A percentile compares a stretch with the other conserved stretches of the same genome.
These are phyloP conservation scores for Tricholoma matsutake DNA, from an alignment of 768 basidiomycete genomes.

Conservation along the genomic window DNA sequence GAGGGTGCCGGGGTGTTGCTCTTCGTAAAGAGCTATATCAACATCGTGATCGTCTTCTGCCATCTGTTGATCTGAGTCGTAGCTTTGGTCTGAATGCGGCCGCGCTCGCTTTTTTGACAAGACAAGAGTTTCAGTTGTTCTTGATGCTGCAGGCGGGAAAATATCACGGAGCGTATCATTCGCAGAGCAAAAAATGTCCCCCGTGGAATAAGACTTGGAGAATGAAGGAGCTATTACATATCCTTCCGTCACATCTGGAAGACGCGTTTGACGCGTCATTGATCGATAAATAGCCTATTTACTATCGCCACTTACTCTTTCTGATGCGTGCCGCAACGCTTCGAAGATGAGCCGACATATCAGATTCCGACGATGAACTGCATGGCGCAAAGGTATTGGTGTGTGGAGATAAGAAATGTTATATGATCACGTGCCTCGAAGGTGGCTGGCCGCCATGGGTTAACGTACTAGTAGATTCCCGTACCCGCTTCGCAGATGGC, in stretches of 20 bases:
- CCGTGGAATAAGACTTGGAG: slow-evolving; percentile 37
- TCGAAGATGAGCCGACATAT: slow-evolving; percentile 52
- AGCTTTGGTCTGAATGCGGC: slow-evolving; percentile 26
- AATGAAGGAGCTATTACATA: slow-evolving; percentile 45
- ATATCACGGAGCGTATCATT: slow-evolving; percentile 55
- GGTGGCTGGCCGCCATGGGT: slow-evolving; percentile 10
- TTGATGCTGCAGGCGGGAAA: slow-evolving; percentile 20
- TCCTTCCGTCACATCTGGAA: slow-evolving; percentile 58
- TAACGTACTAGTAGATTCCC: slow-evolving; percentile 24
- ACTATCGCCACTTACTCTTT: slow-evolving; percentile 45
- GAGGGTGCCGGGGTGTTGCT: slow-evolving; percentile 13
- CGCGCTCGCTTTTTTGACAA: slow-evolving; percentile 36
- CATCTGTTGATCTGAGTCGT: slow-evolving; percentile 26
- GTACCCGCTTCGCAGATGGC: slow-evolving; percentile 24
- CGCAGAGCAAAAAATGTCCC: slow-evolving; percentile 49
- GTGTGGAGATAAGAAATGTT: not conserved
- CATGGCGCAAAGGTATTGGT: not conserved
- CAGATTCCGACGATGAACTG: slow-evolving; percentile 38
- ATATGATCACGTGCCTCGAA: slow-evolving; percentile 12
- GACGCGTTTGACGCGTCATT: slow-evolving; percentile 27
- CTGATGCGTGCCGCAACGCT: slow-evolving; percentile 56
- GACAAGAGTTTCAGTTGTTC: slow-evolving; percentile 6
- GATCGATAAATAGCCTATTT: not conserved
- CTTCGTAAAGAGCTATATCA: slow-evolving; percentile 8
- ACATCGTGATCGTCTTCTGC: slow-evolving; percentile 14